Conservation (phyloP, 1,139 yeast genomes). For the Candida glucosophila region DNA sequence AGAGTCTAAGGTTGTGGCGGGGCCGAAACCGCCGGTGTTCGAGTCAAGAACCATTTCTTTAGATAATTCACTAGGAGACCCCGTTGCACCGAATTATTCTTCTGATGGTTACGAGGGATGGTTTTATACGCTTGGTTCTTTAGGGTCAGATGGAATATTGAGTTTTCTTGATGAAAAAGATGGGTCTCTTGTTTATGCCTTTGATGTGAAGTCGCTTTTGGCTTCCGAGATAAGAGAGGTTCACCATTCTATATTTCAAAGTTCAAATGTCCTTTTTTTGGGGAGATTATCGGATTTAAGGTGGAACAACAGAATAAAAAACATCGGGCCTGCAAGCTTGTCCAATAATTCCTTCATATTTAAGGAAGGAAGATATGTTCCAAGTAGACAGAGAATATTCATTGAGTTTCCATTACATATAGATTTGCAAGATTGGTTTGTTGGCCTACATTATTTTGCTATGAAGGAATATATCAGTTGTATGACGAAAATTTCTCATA, state of each 20-base stretch:
- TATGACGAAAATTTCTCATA: not conserved
- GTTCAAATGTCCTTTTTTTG: slow-evolving; percentile 47
- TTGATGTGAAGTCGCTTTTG: slow-evolving; percentile 48
- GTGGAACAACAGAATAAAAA: slow-evolving; percentile 29
- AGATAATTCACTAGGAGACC: slow-evolving; percentile 1
- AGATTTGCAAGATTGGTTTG: slow-evolving; percentile 80
- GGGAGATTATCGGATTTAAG: slow-evolving; percentile 52
- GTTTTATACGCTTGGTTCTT: slow-evolving; percentile 70
- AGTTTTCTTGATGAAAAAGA: slow-evolving; percentile 58
- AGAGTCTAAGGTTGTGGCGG: slow-evolving; percentile 31
- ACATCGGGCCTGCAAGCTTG: slow-evolving; percentile 18
- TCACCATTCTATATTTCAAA: slow-evolving; percentile 60
- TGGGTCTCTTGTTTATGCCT: slow-evolving; percentile 55
- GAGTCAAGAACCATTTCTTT: not conserved
- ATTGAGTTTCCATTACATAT: slow-evolving; percentile 61
- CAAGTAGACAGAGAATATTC: slow-evolving; percentile 35
- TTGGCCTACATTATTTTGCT: slow-evolving; percentile 62
- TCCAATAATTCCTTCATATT: slow-evolving; percentile 17
- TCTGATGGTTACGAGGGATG: slow-evolving; percentile 50
- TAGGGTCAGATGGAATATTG: slow-evolving; percentile 58
- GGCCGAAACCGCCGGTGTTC: slow-evolving; percentile 41
- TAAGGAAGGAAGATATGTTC: slow-evolving; percentile 25
- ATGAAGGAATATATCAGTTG: slow-evolving; percentile 41
- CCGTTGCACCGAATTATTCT: too few species aligned
- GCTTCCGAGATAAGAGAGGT: slow-evolving; percentile 62